These are phyloP conservation scores for Rhizoclosmatium sp. DNA, from an alignment of 192 early-diverging fungal genomes.

Conservation along the genomic window DNA sequence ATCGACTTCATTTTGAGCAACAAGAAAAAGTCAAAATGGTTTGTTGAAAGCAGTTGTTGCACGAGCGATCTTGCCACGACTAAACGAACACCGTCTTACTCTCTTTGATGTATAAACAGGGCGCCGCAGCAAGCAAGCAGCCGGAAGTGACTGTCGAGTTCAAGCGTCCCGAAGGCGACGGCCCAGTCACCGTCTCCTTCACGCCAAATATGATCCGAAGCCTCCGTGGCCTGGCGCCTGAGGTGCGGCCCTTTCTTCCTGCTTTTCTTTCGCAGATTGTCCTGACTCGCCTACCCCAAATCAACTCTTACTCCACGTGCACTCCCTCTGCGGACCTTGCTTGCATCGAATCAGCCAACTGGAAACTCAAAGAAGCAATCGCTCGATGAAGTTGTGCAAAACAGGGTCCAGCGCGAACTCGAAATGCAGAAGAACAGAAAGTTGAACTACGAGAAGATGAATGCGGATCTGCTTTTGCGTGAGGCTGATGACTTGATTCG, in stretches of 20 bases:
- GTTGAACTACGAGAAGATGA: slow-evolving; percentile 49
- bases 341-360: background rate
- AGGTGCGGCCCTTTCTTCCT: slow-evolving; percentile 5
- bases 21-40: background rate
- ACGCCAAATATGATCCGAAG: slow-evolving; percentile 32
- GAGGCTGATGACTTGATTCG: slow-evolving; percentile 55
- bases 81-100: too few species aligned
- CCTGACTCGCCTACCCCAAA: background rate
- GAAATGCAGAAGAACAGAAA: slow-evolving; percentile 43
- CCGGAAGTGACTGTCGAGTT: slow-evolving; percentile 29
- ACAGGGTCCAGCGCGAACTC: slow-evolving; percentile 48
- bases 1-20: slow-evolving; percentile 26
- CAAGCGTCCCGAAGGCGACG: slow-evolving; percentile 18
- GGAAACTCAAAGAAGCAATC: slow-evolving; percentile 4
- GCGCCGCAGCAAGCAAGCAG: background rate
- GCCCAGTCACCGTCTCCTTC: slow-evolving; percentile 32
- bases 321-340: background rate
- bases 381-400: slow-evolving; percentile 45
- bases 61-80: too few species aligned
- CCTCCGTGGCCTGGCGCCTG: slow-evolving; percentile 14
- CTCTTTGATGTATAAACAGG: background rate
- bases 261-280: background rate
- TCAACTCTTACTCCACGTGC: background rate
- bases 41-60: too few species aligned
- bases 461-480: slow-evolving; percentile 50